Base-by-base conservation (phyloP, 2,329 filamentous ascomycete genomes). In the Coniochaeta hoffmannii region DNA sequence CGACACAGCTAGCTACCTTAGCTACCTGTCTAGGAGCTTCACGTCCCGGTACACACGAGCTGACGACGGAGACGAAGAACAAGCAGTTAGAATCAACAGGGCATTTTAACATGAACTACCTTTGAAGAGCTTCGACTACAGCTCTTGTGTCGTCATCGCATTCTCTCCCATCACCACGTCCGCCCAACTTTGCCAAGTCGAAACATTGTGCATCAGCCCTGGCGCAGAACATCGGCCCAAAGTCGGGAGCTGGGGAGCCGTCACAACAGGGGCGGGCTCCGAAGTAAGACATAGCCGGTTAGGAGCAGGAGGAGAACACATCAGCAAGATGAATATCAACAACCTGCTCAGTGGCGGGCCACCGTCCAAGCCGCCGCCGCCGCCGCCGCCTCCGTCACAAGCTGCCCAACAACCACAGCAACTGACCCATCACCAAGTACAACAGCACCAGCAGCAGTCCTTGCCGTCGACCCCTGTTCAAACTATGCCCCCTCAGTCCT, bases 311-410 rank as follows among this genome's bases (percentile, higher is more conserved):
- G 31, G 50, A 53, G 50, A 35, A 52, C 57, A 28, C 22, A 46
- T n/a, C 14, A 28, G 34, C 60, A 67, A 61, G 56, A 71, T 82
- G 79, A 78, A 82, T 71, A 73, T 82, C 56, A 69, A 73, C 59
- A 75, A 74, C 15, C 78, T 85, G 63, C 69, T 84, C 50, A 84
- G 83, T 66, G 50, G 50, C 17, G 50, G 50, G 9, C 50, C 50
- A 58, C 53, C 63, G 61, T 35, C 62, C 55, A 46, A 46, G 41
- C 56, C 61, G 50, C 56, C 62, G n/a, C 61, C 62, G n/a, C 61
- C 65, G 30, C 65, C 57, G 26, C 64, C 50, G 53, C 64, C 61
- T 59, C 36, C 68, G 59, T 28, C 67, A 8, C 30, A 32, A 32
- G 30, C 30, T 32, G 30, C 30, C 12, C 38, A 63, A 41, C 70